Conservation (phyloP, 257 asterid species). For the Nicotiana obtusifolia region DNA sequence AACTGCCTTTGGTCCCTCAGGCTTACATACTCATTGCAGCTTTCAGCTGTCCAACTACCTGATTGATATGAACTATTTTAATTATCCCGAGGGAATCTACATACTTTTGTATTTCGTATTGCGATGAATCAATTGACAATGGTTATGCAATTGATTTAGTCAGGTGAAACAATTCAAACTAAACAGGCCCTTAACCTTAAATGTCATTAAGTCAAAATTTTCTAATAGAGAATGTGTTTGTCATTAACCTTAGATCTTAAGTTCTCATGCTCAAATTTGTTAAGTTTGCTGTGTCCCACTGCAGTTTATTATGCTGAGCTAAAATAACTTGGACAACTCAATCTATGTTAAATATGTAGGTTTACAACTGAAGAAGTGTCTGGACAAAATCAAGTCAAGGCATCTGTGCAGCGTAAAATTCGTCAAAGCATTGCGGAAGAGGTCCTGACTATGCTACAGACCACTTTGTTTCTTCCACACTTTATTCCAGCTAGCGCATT, state of each 20-base stretch:
- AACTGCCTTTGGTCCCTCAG: background rate
- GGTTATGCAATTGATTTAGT: background rate
- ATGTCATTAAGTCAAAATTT: background rate
- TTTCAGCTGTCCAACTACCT: background rate
- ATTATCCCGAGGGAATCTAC: background rate
- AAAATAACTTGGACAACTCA: background rate
- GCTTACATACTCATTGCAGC: background rate
- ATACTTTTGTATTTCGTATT: background rate
- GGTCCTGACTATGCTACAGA: constrained; percentile 37
- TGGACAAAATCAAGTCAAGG: constrained; percentile 99
- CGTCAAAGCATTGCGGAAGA: constrained; percentile 93
- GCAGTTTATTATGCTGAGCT: background rate
- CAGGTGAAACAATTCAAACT: background rate
- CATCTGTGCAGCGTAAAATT: constrained; percentile 90
- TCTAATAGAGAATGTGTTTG: background rate
- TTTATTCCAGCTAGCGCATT: background rate
- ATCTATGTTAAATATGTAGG: constrained; percentile 34
- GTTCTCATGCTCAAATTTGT: background rate
- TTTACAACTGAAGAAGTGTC: constrained; percentile 94
- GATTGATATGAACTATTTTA: background rate
- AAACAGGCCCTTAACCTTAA: background rate
- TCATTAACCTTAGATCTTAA: background rate
- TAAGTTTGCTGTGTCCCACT: background rate
- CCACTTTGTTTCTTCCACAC: constrained; percentile 4
- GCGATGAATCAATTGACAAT: background rate